Conservation (phyloP, 768 basidiomycete genomes). For the Fibroporia radiculosa region DNA sequence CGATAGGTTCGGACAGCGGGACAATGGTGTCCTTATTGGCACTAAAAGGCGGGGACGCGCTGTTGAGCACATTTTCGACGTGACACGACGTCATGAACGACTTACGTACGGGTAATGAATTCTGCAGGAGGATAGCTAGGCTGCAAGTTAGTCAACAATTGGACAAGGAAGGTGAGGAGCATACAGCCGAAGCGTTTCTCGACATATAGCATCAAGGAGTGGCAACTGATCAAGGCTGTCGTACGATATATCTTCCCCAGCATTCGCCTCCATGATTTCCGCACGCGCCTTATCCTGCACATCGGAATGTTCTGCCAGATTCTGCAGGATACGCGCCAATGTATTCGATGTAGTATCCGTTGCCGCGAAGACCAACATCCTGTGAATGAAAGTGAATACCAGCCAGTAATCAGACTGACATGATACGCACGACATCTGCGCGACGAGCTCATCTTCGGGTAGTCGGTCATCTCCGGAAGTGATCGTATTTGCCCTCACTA, state of each 20-base stretch:
- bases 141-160: background rate
- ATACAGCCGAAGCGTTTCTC: slow-evolving; percentile 49
- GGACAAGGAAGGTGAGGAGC: background rate
- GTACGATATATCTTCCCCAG: slow-evolving; percentile 26
- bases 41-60: slow-evolving; percentile 11
- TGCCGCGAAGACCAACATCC: slow-evolving; percentile 13
- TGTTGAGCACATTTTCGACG: background rate
- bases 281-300: slow-evolving; percentile 26
- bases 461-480: slow-evolving; percentile 7
- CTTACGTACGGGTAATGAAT: background rate
- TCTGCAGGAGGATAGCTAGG: background rate
- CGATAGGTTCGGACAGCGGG: slow-evolving; percentile 44
- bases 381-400: background rate
- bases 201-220: slow-evolving; percentile 56
- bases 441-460: slow-evolving; percentile 26
- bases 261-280: slow-evolving; percentile 12
- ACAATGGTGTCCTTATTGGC: slow-evolving; percentile 49
- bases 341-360: slow-evolving; percentile 20
- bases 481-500: slow-evolving; percentile 12
- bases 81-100: background rate
- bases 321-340: slow-evolving; percentile 13
- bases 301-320: slow-evolving; percentile 22
- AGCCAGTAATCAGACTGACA: background rate
- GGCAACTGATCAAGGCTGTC: slow-evolving; percentile 27
- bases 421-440: slow-evolving; percentile 22